These are phyloP conservation scores for Suillus hirtellus DNA, from an alignment of 768 basidiomycete genomes.

Conservation along the genomic window DNA sequence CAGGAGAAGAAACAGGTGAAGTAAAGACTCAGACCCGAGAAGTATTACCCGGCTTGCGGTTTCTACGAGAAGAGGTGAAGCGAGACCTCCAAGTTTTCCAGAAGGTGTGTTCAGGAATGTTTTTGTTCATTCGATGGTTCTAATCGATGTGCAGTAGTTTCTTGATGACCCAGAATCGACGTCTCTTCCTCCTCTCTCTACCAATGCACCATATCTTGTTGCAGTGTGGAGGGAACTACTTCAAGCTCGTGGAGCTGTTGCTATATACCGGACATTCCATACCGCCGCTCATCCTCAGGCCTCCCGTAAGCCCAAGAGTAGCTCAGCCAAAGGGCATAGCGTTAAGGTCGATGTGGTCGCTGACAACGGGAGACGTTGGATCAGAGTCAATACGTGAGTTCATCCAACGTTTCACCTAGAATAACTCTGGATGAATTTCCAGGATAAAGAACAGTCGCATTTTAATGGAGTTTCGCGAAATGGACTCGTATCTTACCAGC, in stretches of 20 bases:
- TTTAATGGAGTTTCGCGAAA: constrained; percentile 78
- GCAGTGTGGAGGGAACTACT: constrained; percentile 83
- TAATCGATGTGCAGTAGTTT: constrained; percentile 53
- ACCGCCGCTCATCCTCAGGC: constrained; percentile 1
- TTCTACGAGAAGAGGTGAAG: constrained; percentile 41
- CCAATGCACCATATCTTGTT: constrained; percentile 78
- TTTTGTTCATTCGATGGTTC: neutral
- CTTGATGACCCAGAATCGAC: constrained; percentile 44
- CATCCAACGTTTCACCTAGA: constrained; percentile 7
- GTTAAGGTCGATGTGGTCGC: constrained; percentile 84
- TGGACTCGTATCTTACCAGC: constrained; percentile 73
- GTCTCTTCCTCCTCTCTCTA: constrained; percentile 56
- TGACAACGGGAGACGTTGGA: constrained; percentile 74
- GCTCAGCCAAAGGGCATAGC: constrained; percentile 26
- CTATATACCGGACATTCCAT: constrained; percentile 58
- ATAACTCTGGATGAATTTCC: constrained; percentile 8
- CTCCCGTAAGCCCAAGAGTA: constrained; percentile 4
- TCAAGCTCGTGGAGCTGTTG: constrained; percentile 57
- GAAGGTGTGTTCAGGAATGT: constrained; percentile 29
- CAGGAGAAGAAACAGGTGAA: constrained; percentile 18
- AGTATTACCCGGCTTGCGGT: constrained; percentile 40
- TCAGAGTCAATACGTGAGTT: constrained; percentile 84
- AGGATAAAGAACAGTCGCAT: constrained; percentile 80
- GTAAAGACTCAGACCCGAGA: constrained; percentile 14
- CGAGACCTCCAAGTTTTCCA: constrained; percentile 44